Conservation (phyloP, 2,329 filamentous ascomycete genomes). For the Rachicladosporium sp. region DNA sequence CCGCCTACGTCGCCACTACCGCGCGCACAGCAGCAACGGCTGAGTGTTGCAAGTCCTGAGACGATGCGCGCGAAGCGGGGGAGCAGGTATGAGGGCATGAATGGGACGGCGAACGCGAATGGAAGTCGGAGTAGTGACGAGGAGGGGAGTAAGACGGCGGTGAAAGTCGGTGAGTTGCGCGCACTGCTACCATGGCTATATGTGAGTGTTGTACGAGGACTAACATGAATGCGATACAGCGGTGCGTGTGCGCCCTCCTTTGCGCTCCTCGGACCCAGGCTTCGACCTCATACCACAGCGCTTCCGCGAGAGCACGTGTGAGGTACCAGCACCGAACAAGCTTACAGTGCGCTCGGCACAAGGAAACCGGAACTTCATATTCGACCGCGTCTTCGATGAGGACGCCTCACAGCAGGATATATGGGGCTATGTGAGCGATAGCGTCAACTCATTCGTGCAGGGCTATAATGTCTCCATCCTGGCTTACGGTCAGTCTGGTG, state of each 20-base stretch:
- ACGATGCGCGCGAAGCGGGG: constrained; percentile 8
- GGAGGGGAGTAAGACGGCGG: constrained; percentile 65
- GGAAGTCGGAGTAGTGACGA: constrained; percentile 79
- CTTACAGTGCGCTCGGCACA: constrained; percentile 82
- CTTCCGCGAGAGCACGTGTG: constrained; percentile 86
- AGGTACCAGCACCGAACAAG: constrained; percentile 74
- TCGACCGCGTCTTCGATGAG: constrained; percentile 84
- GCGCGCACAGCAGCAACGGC: neutral
- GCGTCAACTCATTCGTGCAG: constrained; percentile 78
- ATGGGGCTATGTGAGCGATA: constrained; percentile 89
- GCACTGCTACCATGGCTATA: constrained; percentile 38
- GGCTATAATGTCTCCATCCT: constrained; percentile 97
- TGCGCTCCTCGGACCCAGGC: constrained; percentile 73
- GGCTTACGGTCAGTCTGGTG: constrained; percentile 93
- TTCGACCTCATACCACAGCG: constrained; percentile 91
- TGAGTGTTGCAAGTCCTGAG: neutral
- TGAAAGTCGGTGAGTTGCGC: constrained; percentile 66
- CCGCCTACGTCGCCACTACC: neutral
- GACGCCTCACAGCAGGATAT: constrained; percentile 76
- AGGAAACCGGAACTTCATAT: constrained; percentile 88
- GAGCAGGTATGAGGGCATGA: no score
- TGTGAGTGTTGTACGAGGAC: constrained; percentile 59
- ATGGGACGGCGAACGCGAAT: neutral
- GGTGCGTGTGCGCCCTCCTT: constrained; percentile 80
- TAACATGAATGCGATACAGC: constrained; percentile 40